Percentiles rank a stretch among this genome's conserved stretches.
phyloP scores from a whole-genome alignment of 1,139 yeast genomes.

The Pichia sp. region DNA sequence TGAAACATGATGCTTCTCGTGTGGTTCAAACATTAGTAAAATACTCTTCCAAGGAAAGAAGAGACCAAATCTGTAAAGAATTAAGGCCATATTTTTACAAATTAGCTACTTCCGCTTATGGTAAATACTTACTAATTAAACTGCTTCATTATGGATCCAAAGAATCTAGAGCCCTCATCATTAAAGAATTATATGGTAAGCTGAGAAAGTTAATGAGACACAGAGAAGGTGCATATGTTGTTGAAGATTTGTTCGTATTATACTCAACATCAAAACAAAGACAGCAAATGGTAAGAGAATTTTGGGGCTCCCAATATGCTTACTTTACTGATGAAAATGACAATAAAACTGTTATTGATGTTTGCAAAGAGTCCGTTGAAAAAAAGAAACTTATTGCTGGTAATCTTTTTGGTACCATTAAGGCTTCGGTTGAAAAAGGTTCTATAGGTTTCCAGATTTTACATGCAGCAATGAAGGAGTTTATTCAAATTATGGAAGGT shows the following conservation, averaged over 20 bases:
- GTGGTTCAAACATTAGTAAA: constrained; percentile 92
- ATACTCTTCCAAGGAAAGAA: constrained; percentile 72
- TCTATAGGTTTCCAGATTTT: constrained; percentile 93
- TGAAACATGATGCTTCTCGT: constrained; percentile 95
- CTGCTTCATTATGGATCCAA: constrained; percentile 87
- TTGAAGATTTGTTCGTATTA: constrained; percentile 84
- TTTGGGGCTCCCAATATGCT: constrained; percentile 96
- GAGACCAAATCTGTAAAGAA: constrained; percentile 61
- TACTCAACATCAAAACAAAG: constrained; percentile 81
- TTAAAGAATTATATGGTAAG: constrained; percentile 84
- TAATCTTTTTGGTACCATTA: constrained; percentile 75
- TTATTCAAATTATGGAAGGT: constrained; percentile 62
- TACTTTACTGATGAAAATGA: constrained; percentile 61
- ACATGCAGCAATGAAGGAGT: constrained; percentile 95
- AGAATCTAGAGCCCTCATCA: constrained; percentile 64
- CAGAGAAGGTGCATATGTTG: constrained; percentile 97
- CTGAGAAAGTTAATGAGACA: constrained; percentile 91
- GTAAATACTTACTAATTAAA: constrained; percentile 84
- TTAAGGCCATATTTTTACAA: constrained; percentile 73
- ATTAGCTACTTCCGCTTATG: constrained; percentile 87
- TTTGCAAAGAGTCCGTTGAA: constrained; percentile 66
- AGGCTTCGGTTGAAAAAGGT: constrained; percentile 90
- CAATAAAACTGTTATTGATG: constrained; percentile 61
- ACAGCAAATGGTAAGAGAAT: constrained; percentile 87
- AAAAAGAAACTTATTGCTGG: constrained; percentile 70